Base-by-base conservation (phyloP, 179 eudicot genomes). In the Monotropa hypopitys region DNA sequence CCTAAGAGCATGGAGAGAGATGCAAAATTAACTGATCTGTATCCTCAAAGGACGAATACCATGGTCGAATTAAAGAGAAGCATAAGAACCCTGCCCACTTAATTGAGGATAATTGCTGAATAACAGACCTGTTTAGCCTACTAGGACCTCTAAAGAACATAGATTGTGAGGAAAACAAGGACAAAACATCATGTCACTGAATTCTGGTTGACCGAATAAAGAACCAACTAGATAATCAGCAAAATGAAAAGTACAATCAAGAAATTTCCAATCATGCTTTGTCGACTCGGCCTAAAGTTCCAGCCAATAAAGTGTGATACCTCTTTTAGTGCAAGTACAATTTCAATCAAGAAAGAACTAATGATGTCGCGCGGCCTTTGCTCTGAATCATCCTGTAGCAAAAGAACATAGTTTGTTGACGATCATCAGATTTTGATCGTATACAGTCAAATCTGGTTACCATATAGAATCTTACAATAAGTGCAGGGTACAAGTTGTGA, bases 301-400 rank as follows among this genome's bases (percentile, higher is more conserved):
- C 68, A 21, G 73, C 35, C 51, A 33, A 59, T 43, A 78, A 20
- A 20, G 54, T 23, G 6, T 7, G 12, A 74, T 91, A 96, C 98
- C 98, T 96, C 99, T 77, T 96, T 96, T 12, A 96, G 86, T 40
- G 98, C 89, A 80, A 96, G 96, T 83, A 96, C 73, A 74, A 93
- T 89, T 86, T 96, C 99, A 70, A 97, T 90, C 49, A 96, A 81
- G 77, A 93, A 96, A 56, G 97, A 88, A 77, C 86, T 75, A 78
- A 85, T 81, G 66, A 85, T 83, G 54, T 83, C 89, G 18, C 76
- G 87, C 83, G 80, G 81, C 75, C 77, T 88, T 49, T 83, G 84
- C 80, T 87, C 91, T 7, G 88, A 84, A 79, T 80, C 91, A 83
- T 84, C 92, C 99, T 96, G 90, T 72, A 57, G 28, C 72, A 73